These are phyloP conservation scores for Straminergon stramineum DNA, from an alignment of 225 moss, liverwort and hornwort genomes.

Conservation along the genomic window DNA sequence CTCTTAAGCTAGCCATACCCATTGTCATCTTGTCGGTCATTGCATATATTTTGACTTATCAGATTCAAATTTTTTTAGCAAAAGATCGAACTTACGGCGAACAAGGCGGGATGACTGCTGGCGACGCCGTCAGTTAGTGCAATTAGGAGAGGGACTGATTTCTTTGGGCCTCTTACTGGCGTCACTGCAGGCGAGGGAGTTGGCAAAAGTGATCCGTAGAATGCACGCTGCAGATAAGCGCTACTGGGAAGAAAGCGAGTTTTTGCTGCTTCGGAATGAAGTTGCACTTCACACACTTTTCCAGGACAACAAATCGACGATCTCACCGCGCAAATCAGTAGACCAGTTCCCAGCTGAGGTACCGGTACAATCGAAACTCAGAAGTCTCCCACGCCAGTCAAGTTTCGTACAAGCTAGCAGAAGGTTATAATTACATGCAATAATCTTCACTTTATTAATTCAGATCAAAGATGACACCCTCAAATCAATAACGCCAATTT, in stretches of 20 bases:
- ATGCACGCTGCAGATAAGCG: background rate
- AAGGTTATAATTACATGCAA: no score
- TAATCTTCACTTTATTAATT: background rate
- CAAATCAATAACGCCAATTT: background rate
- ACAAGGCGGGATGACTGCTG: background rate
- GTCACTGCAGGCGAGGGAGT: background rate
- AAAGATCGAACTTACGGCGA: background rate
- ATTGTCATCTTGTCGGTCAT: background rate
- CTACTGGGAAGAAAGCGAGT: background rate
- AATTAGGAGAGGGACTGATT: background rate
- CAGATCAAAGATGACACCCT: background rate
- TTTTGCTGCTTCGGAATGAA: background rate
- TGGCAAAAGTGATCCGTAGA: background rate
- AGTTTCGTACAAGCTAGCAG: no score
- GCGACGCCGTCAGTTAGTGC: background rate
- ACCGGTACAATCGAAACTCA: background rate
- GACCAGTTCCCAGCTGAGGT: background rate
- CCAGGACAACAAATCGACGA: background rate
- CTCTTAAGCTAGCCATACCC: background rate
- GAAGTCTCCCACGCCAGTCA: no score
- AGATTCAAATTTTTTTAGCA: background rate
- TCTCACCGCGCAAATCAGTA: background rate
- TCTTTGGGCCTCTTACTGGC: no score
- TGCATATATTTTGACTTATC: no score
- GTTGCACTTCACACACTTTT: background rate